Percentiles rank a stretch among this genome's conserved stretches.
Conservation (phyloP, 305 asterid species). For the Withania somnifera region DNA sequence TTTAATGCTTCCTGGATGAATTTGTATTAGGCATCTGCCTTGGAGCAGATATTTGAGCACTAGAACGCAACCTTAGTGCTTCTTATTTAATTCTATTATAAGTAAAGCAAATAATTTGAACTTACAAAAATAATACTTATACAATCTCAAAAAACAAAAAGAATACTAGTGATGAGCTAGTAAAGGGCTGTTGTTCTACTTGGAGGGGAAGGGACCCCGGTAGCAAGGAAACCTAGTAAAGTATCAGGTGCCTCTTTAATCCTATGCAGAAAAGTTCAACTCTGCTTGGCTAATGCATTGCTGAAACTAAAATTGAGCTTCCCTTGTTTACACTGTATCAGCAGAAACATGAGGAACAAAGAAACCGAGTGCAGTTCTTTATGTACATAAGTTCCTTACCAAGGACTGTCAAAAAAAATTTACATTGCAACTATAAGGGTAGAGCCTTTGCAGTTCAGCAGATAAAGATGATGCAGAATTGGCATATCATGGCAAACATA, state of each 20-base stretch:
- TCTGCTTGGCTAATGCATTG: neutral
- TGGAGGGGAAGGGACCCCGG: neutral
- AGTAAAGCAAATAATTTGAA: neutral
- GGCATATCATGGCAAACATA: neutral
- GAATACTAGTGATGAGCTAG: neutral
- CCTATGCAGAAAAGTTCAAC: neutral
- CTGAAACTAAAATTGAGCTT: neutral
- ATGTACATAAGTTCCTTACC: neutral
- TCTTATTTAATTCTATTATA: neutral
- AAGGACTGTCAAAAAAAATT: neutral
- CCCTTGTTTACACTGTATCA: neutral
- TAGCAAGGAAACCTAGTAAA: neutral
- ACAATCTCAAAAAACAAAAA: neutral
- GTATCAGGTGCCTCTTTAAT: neutral
- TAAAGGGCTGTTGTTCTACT: neutral
- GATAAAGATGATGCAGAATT: neutral
- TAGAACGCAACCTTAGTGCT: neutral
- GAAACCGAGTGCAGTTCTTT: neutral
- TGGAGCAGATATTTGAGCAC: slow-evolving; percentile 1
- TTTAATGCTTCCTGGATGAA: neutral
- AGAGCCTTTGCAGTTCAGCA: neutral
- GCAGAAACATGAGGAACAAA: neutral
- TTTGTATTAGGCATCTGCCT: neutral
- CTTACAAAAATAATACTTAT: neutral
- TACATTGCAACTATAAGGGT: neutral